phyloP scores from a whole-genome alignment of 2,329 filamentous ascomycete species.

The Colletotrichum lindemuthianum region DNA sequence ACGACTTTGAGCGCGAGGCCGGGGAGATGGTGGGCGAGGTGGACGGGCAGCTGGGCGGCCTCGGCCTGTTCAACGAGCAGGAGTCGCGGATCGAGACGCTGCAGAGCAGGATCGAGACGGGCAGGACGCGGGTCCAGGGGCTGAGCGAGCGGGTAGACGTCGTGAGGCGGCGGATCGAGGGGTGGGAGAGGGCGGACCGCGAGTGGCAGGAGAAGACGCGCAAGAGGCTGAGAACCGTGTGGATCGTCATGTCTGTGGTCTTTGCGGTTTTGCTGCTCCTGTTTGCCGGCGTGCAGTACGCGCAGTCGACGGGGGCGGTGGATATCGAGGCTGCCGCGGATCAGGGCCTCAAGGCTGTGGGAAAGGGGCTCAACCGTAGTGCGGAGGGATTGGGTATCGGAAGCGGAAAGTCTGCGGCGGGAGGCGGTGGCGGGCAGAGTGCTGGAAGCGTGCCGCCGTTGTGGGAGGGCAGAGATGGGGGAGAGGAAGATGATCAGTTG shows the following conservation, averaged over 20 bases:
- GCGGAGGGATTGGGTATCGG: background rate
- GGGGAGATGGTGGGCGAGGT: conserved; percentile 69
- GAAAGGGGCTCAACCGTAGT: conserved; percentile 19
- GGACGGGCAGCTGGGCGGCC: conserved; percentile 65
- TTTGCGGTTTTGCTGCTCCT: conserved; percentile 60
- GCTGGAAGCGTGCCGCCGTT: conserved; percentile 35
- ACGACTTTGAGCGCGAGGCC: conserved; percentile 69
- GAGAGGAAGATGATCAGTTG: conserved; percentile 48
- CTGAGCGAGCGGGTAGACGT: conserved; percentile 72
- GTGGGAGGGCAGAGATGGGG: conserved; percentile 40
- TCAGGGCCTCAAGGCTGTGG: background rate
- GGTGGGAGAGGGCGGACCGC: conserved; percentile 73
- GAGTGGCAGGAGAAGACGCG: conserved; percentile 76
- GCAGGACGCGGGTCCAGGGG: conserved; percentile 67
- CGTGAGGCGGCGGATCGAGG: conserved; percentile 71
- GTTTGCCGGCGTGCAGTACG: conserved; percentile 49
- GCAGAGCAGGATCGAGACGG: conserved; percentile 68
- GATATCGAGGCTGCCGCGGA: conserved; percentile 6
- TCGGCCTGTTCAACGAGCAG: conserved; percentile 73
- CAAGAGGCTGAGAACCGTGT: conserved; percentile 69
- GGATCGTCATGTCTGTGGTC: conserved; percentile 65
- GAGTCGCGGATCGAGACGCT: conserved; percentile 70
- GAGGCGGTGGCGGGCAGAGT: conserved; percentile 21
- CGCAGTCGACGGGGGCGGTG: conserved; percentile 16
- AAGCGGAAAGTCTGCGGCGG: too few relatives aligned